Conservation (phyloP, 1,139 yeast species). For the Chernovozyma sophiae-reginae region DNA sequence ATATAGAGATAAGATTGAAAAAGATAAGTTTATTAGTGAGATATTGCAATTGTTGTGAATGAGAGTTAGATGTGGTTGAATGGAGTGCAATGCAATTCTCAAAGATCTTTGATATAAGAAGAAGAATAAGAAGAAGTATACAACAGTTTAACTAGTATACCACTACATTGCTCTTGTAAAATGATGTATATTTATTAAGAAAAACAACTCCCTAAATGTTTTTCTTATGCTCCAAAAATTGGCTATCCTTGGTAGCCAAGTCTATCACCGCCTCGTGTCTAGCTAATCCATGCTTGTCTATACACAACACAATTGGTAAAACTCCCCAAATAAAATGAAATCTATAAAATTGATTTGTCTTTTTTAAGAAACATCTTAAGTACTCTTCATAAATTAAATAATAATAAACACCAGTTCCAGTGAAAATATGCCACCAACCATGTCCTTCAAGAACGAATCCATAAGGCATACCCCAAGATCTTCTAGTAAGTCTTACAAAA, state of each 20-base stretch:
- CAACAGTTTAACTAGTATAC: no score
- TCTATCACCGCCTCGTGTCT: slow-evolving; percentile 17
- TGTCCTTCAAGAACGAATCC: slow-evolving; percentile 90
- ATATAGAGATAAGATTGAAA: slow-evolving; percentile 17
- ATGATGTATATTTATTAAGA: no score
- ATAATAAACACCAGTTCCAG: slow-evolving; percentile 66
- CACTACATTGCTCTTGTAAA: no score
- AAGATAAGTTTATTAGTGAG: slow-evolving; percentile 41
- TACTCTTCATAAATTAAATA: slow-evolving; percentile 68
- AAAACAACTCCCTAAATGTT: slow-evolving; percentile 5
- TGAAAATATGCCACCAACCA: slow-evolving; percentile 96
- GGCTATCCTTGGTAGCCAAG: slow-evolving; percentile 18
- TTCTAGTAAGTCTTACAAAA: slow-evolving; percentile 58
- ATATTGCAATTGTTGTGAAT: slow-evolving; percentile 28
- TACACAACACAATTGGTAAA: slow-evolving; percentile 30
- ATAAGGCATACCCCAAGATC: slow-evolving; percentile 74
- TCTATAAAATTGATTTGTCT: slow-evolving; percentile 46
- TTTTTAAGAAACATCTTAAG: slow-evolving; percentile 57
- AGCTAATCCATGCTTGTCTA: slow-evolving; percentile 27
- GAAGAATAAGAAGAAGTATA: no score
- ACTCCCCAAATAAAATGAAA: slow-evolving; percentile 50
- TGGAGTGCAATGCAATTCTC: no score
- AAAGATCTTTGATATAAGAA: no score
- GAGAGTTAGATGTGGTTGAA: no score
- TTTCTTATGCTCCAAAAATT: slow-evolving; percentile 4